phyloP scores from a whole-genome alignment of 495 filamentous ascomycete species.

The Glonium stellatum region DNA sequence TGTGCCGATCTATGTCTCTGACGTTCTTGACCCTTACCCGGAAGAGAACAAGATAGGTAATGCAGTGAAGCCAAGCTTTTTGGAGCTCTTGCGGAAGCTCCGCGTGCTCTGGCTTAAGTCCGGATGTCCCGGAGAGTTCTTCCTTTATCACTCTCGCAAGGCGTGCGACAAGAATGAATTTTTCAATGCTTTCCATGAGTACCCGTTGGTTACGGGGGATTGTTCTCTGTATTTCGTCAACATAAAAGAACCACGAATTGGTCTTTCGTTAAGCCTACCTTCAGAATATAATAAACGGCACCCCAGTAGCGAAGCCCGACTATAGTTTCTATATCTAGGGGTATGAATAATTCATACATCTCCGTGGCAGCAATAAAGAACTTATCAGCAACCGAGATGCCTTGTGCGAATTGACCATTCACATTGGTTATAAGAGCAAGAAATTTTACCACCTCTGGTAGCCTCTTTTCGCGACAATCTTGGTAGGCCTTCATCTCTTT shows the following conservation, averaged over 20 bases:
- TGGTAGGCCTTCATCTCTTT: slow-evolving; percentile 4
- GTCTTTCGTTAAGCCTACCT: not conserved
- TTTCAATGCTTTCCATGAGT: slow-evolving; percentile 1
- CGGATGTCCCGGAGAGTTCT: not conserved
- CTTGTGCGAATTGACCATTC: not conserved
- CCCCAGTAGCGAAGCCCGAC: slow-evolving; percentile 11
- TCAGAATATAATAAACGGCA: slow-evolving; percentile 4
- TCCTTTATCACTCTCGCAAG: not conserved
- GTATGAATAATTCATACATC: slow-evolving; percentile 14
- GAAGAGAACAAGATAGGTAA: slow-evolving; percentile 6
- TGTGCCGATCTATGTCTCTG: not conserved
- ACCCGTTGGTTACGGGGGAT: not conserved
- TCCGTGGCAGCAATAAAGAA: not conserved
- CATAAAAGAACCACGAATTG: not conserved
- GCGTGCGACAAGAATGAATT: not conserved
- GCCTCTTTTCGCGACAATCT: not conserved
- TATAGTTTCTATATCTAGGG: slow-evolving; percentile 3
- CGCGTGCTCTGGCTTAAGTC: not conserved
- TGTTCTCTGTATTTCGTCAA: not conserved
- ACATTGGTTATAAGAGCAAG: not conserved
- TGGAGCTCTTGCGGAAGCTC: slow-evolving; percentile 3
- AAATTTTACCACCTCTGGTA: slow-evolving; percentile 1
- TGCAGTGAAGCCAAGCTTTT: slow-evolving; percentile 9
- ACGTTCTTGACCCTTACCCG: not conserved
- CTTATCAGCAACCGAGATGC: not conserved